Evolutionary conservation across 2,329 filamentous ascomycete genomes (phyloP), one percentile per base, ranked within the genome.

Genomic region (Graphilbum sp.): DNA sequence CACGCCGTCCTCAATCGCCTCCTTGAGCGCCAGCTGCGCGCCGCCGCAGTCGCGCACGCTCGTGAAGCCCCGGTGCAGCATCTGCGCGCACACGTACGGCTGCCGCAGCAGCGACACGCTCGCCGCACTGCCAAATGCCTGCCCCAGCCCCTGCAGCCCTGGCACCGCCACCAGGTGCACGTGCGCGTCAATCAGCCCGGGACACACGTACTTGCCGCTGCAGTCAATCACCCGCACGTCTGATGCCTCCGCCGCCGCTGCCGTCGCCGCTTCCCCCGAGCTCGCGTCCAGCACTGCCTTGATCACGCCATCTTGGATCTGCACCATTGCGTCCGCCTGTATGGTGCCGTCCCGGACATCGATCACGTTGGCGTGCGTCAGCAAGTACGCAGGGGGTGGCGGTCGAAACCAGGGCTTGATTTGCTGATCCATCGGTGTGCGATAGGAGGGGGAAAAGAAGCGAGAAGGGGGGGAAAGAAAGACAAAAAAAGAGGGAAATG

Each of bases 11-110:
- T 56, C 57, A 21, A 71, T 56, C 2, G 67, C 66, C 45, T 69
- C 53, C 43, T 63, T 63, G 18, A 72, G 50, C 1, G 66, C 61
- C 0, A 62, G 47, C 3, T 52, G 52, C 2, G 67, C 66, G 10
- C 68, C 68, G 2, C 64, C 68, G 42, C 63, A 68, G 47, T 72
- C 67, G 2, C 68, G 59, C 11, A 67, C 58, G 6, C 54, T 62
- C 2, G 68, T 72, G 51, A 71, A 72, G 3, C 68, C 67, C 16
- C 67, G 59, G 24, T 55, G 49, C 0, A 71, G 57, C 56, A 70
- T 71, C 40, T 65, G 54, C 17, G 52, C 46, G 30, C 53, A 56
- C 6, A 64, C 55, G 38, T 58, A 64, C 3, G 63, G 54, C 45
- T 62, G 57, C 5, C 64, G 52, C 4, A 62, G 50, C 3, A 57